A percentile compares a stretch with the other conserved stretches of the same genome.
phyloP scores from a whole-genome alignment of 352 stramenopile genomes.

The Phytopythium boreale region DNA sequence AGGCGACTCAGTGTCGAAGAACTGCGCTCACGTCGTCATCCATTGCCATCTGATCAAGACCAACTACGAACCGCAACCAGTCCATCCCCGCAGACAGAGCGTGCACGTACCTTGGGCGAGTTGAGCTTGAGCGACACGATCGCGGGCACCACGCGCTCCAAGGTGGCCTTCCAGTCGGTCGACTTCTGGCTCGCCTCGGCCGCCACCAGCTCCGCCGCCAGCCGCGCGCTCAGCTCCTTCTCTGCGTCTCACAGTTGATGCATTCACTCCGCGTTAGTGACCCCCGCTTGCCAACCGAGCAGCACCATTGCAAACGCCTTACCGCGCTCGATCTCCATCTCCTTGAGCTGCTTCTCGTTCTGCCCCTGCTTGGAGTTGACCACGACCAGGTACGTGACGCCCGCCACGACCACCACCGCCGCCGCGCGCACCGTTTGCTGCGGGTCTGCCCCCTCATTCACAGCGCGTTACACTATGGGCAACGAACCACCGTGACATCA shows the following conservation, averaged over 20 bases:
- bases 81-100: not conserved
- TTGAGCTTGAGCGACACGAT: slow-evolving; percentile 90
- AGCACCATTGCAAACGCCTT: not conserved
- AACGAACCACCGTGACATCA: too few relatives aligned
- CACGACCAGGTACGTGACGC: slow-evolving; percentile 51
- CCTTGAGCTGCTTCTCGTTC: slow-evolving; percentile 53
- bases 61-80: not conserved
- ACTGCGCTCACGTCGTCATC: slow-evolving; percentile 31
- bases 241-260: slow-evolving; percentile 22
- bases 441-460: slow-evolving; percentile 11
- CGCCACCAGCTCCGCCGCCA: slow-evolving; percentile 61
- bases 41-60: slow-evolving; percentile 11
- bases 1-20: slow-evolving; percentile 88
- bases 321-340: slow-evolving; percentile 65
- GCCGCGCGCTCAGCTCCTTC: slow-evolving; percentile 57
- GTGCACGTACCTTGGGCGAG: slow-evolving; percentile 61
- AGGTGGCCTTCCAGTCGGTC: slow-evolving; percentile 79
- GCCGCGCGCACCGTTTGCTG: slow-evolving; percentile 21
- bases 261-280: not conserved
- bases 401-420: slow-evolving; percentile 27
- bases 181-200: slow-evolving; percentile 68
- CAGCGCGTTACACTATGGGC: too few relatives aligned
- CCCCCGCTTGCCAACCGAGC: not conserved
- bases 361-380: slow-evolving; percentile 36
- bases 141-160: slow-evolving; percentile 79